Evolutionary conservation across 2,329 filamentous ascomycete species (phyloP), one percentile per base, ranked within the genome.

Genomic region (Fusarium transvaalense): DNA sequence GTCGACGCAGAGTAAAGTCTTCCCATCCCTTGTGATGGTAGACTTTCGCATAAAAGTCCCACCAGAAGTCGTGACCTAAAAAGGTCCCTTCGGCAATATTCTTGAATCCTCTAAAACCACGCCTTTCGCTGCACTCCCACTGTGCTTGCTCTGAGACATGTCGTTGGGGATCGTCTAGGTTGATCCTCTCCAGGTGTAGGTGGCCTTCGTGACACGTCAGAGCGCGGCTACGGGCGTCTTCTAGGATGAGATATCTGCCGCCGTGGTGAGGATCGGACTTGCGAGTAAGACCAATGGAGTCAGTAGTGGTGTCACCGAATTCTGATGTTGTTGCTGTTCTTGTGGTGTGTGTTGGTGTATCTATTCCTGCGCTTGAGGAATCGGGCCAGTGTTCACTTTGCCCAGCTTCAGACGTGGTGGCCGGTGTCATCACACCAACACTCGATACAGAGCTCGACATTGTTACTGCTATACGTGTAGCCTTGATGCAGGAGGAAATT

Each of bases 51-150:
- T 27, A 34, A 10, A 51, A 51, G 5, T 41, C 34, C 54, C 54
- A 51, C 45, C 53, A 51, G 5, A 27, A 1, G 25, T 56, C 45
- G 7, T 51, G 54, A 8, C 54, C 54, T 12, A 56, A 5, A 2
- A 51, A 51, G 7, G 17, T 19, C 6, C 45, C 35, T 5, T 14
- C 14, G 0, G 54, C 54, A 13, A 56, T 7, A 1, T 51, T 51
- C 3, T 29, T 56, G 10, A 56, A 56, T 2, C 45, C 54, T 13
- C 23, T 56, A 13, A 56, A 56, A 3, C 54, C 54, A 6, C 12
- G 3, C 14, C 27, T 21, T 27, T 56, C 45, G 3, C 15, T 41
- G 5, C 54, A 56, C 5, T 34, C 9, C 54, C 54, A 56, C 5
- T 51, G 54, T 1, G 21, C 35, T n/a, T 56, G 21, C 0, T 34